Evolutionary conservation across 305 asterid species (phyloP).

Genomic region (Solanum hybrid): DNA sequence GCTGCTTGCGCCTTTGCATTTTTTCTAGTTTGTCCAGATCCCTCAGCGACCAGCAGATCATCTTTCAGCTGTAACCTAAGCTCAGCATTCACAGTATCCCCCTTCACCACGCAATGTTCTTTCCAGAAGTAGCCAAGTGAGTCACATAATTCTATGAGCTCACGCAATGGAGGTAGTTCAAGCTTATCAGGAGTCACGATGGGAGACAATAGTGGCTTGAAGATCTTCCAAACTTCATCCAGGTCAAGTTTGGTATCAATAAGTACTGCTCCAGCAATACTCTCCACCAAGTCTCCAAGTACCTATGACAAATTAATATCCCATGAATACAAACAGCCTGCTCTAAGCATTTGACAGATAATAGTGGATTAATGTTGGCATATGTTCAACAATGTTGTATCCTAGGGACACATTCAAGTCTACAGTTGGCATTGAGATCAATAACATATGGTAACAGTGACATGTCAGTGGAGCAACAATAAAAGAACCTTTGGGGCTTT

Average conservation of each 20-base stretch:
- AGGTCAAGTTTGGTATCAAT: conserved; percentile 67
- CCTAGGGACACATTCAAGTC: neutral
- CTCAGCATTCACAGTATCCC: conserved; percentile 44
- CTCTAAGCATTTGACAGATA: neutral
- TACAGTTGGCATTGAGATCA: neutral
- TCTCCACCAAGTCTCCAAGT: conserved; percentile 92
- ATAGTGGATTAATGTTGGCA: neutral
- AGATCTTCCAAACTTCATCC: conserved; percentile 72
- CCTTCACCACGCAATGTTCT: conserved; percentile 28
- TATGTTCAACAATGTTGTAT: neutral
- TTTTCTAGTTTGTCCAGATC: conserved; percentile 51
- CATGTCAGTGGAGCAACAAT: neutral
- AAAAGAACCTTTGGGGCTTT: conserved; percentile 69
- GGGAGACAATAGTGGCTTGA: conserved; percentile 75
- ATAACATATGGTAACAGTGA: neutral
- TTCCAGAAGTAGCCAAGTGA: conserved; percentile 70
- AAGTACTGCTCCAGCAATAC: conserved; percentile 88
- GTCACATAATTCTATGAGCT: conserved; percentile 73
- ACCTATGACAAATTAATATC: conserved; percentile 33
- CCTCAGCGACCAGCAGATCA: conserved; percentile 48
- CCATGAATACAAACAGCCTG: neutral
- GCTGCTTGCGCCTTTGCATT: conserved; percentile 87
- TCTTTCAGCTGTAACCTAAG: conserved; percentile 62
- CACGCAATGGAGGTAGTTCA: conserved; percentile 79
- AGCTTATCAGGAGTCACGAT: conserved; percentile 92